Evolutionary conservation across 148 eudicot species (phyloP).

Genomic region (Camellia sinensis): DNA sequence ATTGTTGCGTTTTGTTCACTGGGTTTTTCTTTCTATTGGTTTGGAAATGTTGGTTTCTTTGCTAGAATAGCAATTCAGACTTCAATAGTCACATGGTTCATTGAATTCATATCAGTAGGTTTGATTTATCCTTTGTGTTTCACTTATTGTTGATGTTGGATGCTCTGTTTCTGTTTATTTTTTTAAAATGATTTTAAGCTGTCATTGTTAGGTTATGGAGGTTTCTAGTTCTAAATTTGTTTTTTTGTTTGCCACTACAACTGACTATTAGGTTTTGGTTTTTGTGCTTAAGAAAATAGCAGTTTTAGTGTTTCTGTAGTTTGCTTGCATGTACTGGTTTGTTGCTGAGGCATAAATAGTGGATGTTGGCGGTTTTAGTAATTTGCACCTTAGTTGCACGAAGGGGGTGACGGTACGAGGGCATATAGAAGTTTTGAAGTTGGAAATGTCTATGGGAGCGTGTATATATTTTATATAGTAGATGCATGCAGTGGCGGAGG

Average conservation of each 20-base stretch:
- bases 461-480: too few relatives aligned
- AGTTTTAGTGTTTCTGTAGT: too few relatives aligned
- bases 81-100: neutral
- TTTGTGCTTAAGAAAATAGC: too few relatives aligned
- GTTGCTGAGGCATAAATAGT: too few relatives aligned
- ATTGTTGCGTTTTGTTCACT: neutral
- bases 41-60: too few relatives aligned
- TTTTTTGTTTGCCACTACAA: neutral
- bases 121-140: neutral
- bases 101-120: neutral
- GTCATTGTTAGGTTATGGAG: neutral
- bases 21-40: neutral
- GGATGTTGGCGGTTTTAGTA: too few relatives aligned
- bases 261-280: neutral
- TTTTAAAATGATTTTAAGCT: neutral
- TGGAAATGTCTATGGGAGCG: too few relatives aligned
- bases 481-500: too few relatives aligned
- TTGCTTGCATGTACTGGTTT: too few relatives aligned
- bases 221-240: neutral
- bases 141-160: slow-evolving; percentile 2
- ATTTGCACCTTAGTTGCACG: too few relatives aligned
- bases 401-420: too few relatives aligned
- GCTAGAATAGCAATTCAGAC: neutral
- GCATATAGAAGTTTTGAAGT: too few relatives aligned
- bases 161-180: neutral